Conservation (phyloP, 2,329 filamentous ascomycete genomes). For the Clonostachys rhizophaga region DNA sequence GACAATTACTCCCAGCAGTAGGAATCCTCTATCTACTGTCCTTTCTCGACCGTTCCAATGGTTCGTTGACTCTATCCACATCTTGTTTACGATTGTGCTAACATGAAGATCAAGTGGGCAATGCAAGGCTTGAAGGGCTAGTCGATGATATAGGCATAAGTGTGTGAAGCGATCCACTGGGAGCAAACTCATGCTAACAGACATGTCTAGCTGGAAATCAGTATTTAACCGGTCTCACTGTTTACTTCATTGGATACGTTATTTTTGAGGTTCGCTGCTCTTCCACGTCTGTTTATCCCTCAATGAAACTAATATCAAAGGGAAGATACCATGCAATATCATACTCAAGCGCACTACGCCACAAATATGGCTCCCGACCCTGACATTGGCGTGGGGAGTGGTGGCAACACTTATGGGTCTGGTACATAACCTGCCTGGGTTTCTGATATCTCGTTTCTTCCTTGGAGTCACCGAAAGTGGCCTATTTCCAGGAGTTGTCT, state of each 20-base stretch:
- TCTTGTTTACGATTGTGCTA: constrained; percentile 53
- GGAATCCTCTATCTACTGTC: constrained; percentile 62
- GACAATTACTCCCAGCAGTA: constrained; percentile 45
- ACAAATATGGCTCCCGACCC: constrained; percentile 68
- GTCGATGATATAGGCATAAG: constrained; percentile 36
- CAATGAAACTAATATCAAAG: too few species aligned
- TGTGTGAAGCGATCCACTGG: constrained; percentile 15
- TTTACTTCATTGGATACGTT: constrained; percentile 77
- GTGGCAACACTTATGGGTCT: constrained; percentile 50
- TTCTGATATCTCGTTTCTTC: constrained; percentile 49
- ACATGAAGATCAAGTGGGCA: constrained; percentile 49
- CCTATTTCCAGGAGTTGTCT: constrained; percentile 45
- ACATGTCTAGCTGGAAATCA: constrained; percentile 55
- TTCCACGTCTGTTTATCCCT: constrained; percentile 45
- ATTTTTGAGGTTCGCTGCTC: constrained; percentile 61
- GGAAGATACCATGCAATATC: constrained; percentile 47
- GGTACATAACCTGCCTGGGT: constrained; percentile 41
- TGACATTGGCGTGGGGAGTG: constrained; percentile 51
- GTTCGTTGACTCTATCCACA: constrained; percentile 42
- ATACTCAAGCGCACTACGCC: constrained; percentile 71
- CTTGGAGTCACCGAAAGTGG: constrained; percentile 57
- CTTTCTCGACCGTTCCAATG: constrained; percentile 63
- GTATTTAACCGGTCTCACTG: constrained; percentile 65
- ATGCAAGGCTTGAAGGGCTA: constrained; percentile 60
- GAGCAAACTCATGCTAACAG: constrained; percentile 15